These are phyloP conservation scores for Pilasporangium apinafurcum DNA, from an alignment of 352 stramenopile species.

Conservation along the genomic window DNA sequence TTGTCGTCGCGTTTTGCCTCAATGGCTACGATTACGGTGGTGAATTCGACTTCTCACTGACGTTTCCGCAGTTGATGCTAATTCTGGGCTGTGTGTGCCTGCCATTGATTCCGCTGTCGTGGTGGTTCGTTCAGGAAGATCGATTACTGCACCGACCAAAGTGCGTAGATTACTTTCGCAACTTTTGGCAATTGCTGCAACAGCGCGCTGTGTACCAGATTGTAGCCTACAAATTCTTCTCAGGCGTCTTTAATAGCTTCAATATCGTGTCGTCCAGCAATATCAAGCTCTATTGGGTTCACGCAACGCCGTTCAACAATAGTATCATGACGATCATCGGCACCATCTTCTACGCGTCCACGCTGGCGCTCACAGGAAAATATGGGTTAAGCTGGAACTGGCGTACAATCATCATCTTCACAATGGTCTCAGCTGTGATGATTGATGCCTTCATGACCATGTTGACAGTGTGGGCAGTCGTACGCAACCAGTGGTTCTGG, in stretches of 20 bases:
- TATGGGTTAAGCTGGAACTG: constrained; percentile 53
- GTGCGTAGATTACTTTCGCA: constrained; percentile 20
- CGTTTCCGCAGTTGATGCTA: constrained; percentile 44
- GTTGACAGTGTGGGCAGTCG: constrained; percentile 37
- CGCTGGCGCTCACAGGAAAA: constrained; percentile 32
- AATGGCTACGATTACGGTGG: constrained; percentile 52
- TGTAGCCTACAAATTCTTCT: constrained; percentile 59
- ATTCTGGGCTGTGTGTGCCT: constrained; percentile 24
- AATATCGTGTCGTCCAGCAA: constrained; percentile 47
- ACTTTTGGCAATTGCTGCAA: constrained; percentile 50
- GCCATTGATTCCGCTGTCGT: constrained; percentile 19
- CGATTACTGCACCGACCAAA: constrained; percentile 3
- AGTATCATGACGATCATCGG: constrained; percentile 47
- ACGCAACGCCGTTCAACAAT: constrained; percentile 49
- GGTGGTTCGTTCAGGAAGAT: constrained; percentile 14
- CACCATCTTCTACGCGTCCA: constrained; percentile 39
- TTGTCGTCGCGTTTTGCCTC: constrained; percentile 38
- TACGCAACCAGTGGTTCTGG: constrained; percentile 61
- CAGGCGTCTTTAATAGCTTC: constrained; percentile 52
- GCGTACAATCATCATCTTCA: constrained; percentile 35
- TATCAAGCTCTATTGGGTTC: constrained; percentile 50
- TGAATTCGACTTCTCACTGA: constrained; percentile 43
- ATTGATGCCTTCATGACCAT: constrained; percentile 49
- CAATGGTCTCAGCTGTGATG: constrained; percentile 24
- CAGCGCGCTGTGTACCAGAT: constrained; percentile 60